These are phyloP conservation scores for Eryngium alpinum DNA, from an alignment of 140 eudicot species.

Conservation along the genomic window DNA sequence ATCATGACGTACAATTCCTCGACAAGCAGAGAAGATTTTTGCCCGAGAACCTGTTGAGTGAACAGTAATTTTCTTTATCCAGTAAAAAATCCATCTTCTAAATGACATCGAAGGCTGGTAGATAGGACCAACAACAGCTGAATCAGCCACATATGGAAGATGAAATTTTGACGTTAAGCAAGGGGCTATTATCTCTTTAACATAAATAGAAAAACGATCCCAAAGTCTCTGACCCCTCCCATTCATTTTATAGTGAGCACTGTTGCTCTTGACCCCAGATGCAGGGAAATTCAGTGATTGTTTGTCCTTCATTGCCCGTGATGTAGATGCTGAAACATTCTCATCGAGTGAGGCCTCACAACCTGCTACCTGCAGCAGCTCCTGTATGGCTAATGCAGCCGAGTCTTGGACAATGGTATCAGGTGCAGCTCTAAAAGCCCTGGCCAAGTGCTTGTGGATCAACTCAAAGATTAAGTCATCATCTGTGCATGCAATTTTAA, in stretches of 20 bases:
- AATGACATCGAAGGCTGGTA: constrained; percentile 81
- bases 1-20: constrained; percentile 95
- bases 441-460: constrained; percentile 89
- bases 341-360: constrained; percentile 83
- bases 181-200: constrained; percentile 98
- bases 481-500: constrained; percentile 90
- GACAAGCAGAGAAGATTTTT: constrained; percentile 78
- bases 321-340: constrained; percentile 40
- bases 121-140: constrained; percentile 72
- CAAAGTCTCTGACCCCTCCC: constrained; percentile 94
- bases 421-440: constrained; percentile 97
- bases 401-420: constrained; percentile 80
- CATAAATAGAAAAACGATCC: constrained; percentile 88
- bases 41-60: constrained; percentile 96
- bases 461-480: constrained; percentile 96
- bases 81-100: constrained; percentile 76
- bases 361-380: constrained; percentile 87
- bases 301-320: constrained; percentile 25
- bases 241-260: constrained; percentile 30
- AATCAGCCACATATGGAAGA: constrained; percentile 76
- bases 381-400: constrained; percentile 98
- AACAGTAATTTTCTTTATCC: constrained; percentile 80
- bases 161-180: constrained; percentile 89
- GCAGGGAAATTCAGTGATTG: constrained; percentile 27
- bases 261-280: constrained; percentile 24